These are phyloP conservation scores for Fusarium tjaetaba DNA, from an alignment of 2,329 filamentous ascomycete genomes.

Conservation along the genomic window DNA sequence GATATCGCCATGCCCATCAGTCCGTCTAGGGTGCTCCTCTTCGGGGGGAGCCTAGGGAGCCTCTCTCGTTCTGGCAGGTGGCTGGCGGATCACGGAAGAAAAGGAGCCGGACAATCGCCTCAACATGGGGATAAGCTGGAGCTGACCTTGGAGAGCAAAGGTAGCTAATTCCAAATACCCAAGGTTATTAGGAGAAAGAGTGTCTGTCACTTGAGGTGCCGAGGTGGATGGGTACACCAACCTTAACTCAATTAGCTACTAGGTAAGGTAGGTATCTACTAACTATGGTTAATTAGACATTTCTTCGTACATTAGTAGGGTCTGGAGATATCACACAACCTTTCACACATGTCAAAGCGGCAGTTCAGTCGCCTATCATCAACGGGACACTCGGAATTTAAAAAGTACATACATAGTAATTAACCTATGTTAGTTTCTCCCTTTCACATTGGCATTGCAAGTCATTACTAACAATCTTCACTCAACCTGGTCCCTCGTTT, in stretches of 20 bases:
- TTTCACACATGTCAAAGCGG: slow-evolving; percentile 2
- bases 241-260: neutral
- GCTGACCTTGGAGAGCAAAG: neutral
- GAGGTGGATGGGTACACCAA: slow-evolving; percentile 2
- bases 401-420: neutral
- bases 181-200: neutral
- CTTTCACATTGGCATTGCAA: neutral
- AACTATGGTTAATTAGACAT: neutral
- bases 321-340: neutral
- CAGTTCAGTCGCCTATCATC: neutral
- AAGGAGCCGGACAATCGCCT: slow-evolving; percentile 6
- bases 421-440: neutral
- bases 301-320: neutral
- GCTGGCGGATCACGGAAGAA: neutral
- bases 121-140: neutral
- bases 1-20: neutral
- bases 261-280: neutral
- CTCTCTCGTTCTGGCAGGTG: slow-evolving; percentile 27
- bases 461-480: neutral
- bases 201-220: neutral
- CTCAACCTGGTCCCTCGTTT: neutral
- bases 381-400: neutral
- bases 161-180: slow-evolving; percentile 2
- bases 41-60: neutral
- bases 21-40: neutral